A percentile compares a stretch with the other conserved stretches of the same genome.
Evolutionary conservation across 2,329 filamentous ascomycete genomes (phyloP).

Genomic region (Aspergillus pseudotamarii): DNA sequence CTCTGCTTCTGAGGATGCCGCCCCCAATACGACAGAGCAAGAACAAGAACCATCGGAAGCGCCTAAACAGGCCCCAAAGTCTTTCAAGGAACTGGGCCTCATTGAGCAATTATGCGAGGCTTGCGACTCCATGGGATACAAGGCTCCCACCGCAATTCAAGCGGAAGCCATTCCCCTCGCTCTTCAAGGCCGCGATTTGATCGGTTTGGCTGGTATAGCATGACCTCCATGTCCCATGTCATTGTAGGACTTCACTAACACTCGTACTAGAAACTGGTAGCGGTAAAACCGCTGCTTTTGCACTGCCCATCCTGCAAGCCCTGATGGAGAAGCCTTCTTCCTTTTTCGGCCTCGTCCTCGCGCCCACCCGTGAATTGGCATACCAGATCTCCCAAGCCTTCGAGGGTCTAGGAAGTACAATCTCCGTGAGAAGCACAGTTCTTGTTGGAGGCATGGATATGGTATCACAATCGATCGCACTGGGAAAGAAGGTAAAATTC

Average conservation of each 20-base stretch:
- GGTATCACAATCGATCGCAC: slow-evolving; percentile 84
- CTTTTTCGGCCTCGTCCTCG: slow-evolving; percentile 85
- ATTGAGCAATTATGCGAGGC: slow-evolving; percentile 88
- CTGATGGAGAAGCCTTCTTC: slow-evolving; percentile 86
- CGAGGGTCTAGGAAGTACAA: slow-evolving; percentile 82
- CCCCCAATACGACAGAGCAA: not conserved
- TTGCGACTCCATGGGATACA: slow-evolving; percentile 80
- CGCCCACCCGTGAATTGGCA: slow-evolving; percentile 90
- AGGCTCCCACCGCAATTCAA: slow-evolving; percentile 85
- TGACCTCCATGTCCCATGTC: not conserved
- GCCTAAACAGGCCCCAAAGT: slow-evolving; percentile 36
- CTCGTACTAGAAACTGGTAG: slow-evolving; percentile 70
- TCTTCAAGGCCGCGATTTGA: slow-evolving; percentile 79
- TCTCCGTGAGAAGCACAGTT: slow-evolving; percentile 82
- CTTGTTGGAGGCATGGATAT: slow-evolving; percentile 96
- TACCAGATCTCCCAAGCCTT: slow-evolving; percentile 88
- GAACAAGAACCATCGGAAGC: slow-evolving; percentile 4
- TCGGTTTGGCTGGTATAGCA: slow-evolving; percentile 73
- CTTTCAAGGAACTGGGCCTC: slow-evolving; percentile 66
- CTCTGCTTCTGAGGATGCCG: slow-evolving; percentile 19
- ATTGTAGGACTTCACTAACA: not conserved
- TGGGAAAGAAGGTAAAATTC: slow-evolving; percentile 71
- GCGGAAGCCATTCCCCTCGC: slow-evolving; percentile 80
- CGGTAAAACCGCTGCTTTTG: slow-evolving; percentile 95
- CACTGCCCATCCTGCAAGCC: slow-evolving; percentile 86